Percentiles rank a stretch among this genome's conserved stretches.
Conservation (phyloP, 2,329 filamentous ascomycete species). For the Cladophialophora immunda region DNA sequence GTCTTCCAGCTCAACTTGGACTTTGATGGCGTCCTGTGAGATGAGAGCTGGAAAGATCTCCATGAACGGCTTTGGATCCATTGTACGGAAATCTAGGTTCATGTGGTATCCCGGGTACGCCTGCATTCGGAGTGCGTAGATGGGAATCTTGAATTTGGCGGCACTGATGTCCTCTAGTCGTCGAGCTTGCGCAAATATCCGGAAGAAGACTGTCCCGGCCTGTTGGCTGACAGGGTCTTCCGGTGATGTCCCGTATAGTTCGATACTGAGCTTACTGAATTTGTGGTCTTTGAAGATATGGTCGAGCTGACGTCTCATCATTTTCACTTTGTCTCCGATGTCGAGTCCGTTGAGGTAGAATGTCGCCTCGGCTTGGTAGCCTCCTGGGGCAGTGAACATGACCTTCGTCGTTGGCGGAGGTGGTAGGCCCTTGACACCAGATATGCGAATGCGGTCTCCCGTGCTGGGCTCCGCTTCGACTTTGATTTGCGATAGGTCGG, state of each 20-base stretch:
- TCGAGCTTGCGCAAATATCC: conserved; percentile 26
- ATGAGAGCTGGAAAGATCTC: conserved; percentile 54
- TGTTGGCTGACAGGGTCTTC: conserved; percentile 51
- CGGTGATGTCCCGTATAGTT: conserved; percentile 47
- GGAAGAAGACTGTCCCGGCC: conserved; percentile 48
- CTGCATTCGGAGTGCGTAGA: conserved; percentile 47
- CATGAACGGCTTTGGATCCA: conserved; percentile 55
- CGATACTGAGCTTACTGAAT: conserved; percentile 50
- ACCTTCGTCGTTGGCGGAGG: conserved; percentile 62
- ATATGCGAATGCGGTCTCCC: conserved; percentile 49
- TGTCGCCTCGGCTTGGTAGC: conserved; percentile 57
- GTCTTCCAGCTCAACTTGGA: conserved; percentile 27
- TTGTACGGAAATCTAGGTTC: conserved; percentile 55
- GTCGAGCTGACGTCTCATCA: conserved; percentile 32
- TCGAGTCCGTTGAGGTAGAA: conserved; percentile 57
- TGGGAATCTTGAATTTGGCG: conserved; percentile 18
- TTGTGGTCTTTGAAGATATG: conserved; percentile 42
- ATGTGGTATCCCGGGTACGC: conserved; percentile 56
- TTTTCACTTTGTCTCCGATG: conserved; percentile 51
- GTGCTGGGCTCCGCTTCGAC: conserved; percentile 47
- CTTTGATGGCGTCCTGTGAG: conserved; percentile 30
- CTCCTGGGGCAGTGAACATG: conserved; percentile 58
- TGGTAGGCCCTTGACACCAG: conserved; percentile 51
- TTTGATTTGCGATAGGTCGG: conserved; percentile 48
- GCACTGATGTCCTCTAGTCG: conserved; percentile 15